Conservation (phyloP, 2,329 filamentous ascomycete genomes). For the Arachnomyces sp. region DNA sequence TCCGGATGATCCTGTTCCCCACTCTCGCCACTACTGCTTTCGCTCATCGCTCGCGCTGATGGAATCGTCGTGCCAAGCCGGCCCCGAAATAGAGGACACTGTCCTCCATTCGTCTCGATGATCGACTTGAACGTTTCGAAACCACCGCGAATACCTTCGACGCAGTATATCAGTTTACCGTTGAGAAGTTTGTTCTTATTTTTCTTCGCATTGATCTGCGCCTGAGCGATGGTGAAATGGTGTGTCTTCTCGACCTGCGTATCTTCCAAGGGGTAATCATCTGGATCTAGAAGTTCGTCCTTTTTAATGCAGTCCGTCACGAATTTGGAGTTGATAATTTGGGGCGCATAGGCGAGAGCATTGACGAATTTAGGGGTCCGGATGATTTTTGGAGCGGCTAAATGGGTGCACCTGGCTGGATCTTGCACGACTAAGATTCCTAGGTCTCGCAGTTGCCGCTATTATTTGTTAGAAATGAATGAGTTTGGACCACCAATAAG, state of each 20-base stretch:
- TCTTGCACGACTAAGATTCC: slow-evolving; percentile 77
- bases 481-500: slow-evolving; percentile 7
- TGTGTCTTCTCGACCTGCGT: slow-evolving; percentile 64
- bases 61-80: slow-evolving; percentile 62
- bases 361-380: slow-evolving; percentile 91
- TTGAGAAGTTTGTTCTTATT: slow-evolving; percentile 71
- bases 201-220: slow-evolving; percentile 61
- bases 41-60: slow-evolving; percentile 43
- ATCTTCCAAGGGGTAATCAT: slow-evolving; percentile 64
- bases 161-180: slow-evolving; percentile 76
- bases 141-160: slow-evolving; percentile 69
- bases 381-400: slow-evolving; percentile 79
- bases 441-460: slow-evolving; percentile 74
- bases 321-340: slow-evolving; percentile 69
- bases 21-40: slow-evolving; percentile 30
- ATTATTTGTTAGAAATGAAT: slow-evolving; percentile 12
- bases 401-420: slow-evolving; percentile 67
- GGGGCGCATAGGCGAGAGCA: slow-evolving; percentile 72
- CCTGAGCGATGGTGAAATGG: slow-evolving; percentile 60
- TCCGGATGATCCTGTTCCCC: slow-evolving; percentile 57
- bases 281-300: slow-evolving; percentile 55
- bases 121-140: slow-evolving; percentile 80
- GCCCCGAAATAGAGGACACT: slow-evolving; percentile 68
- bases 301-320: slow-evolving; percentile 68
- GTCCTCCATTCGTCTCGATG: slow-evolving; percentile 79